A percentile compares a stretch with the other conserved stretches of the same genome.
Evolutionary conservation across 2,329 filamentous ascomycete species (phyloP).

Genomic region (Fusarium lateritium): DNA sequence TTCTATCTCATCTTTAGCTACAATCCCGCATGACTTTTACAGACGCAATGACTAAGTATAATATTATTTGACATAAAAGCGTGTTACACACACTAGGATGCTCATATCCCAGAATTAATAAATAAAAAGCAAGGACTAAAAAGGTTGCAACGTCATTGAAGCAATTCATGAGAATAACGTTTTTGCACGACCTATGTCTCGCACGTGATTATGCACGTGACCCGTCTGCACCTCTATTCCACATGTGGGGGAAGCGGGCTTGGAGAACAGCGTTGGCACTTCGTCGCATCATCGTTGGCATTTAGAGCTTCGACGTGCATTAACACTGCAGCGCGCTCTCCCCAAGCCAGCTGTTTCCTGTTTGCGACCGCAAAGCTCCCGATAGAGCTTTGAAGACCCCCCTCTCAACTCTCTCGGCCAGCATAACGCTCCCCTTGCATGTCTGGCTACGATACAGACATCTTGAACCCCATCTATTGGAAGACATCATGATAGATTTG

Average conservation of each 20-base stretch:
- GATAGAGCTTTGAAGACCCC: conserved; percentile 28
- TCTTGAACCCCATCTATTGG: conserved; percentile 44
- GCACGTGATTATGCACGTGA: conserved; percentile 41
- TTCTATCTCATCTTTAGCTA: too few relatives aligned
- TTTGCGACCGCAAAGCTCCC: conserved; percentile 14
- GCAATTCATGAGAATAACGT: neutral
- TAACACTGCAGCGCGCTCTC: conserved; percentile 39
- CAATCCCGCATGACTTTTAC: too few relatives aligned
- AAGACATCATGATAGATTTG: conserved; percentile 62
- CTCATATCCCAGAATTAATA: too few relatives aligned
- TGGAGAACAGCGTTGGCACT: conserved; percentile 48
- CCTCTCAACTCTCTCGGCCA: conserved; percentile 20
- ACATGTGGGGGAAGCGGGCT: conserved; percentile 44
- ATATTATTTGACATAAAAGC: too few relatives aligned
- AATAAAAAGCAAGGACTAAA: neutral
- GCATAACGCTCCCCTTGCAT: conserved; percentile 41
- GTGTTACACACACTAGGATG: too few relatives aligned
- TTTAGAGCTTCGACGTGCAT: conserved; percentile 47
- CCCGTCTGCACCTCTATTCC: conserved; percentile 8
- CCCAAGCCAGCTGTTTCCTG: conserved; percentile 31
- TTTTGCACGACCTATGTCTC: too few relatives aligned
- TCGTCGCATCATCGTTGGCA: conserved; percentile 50
- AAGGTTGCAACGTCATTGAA: neutral
- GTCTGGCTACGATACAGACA: conserved; percentile 45
- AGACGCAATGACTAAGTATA: too few relatives aligned